A percentile compares a stretch with the other conserved stretches of the same genome.
phyloP scores from a whole-genome alignment of 2,329 filamentous ascomycete species.

The Phyllosticta capitalensis region DNA sequence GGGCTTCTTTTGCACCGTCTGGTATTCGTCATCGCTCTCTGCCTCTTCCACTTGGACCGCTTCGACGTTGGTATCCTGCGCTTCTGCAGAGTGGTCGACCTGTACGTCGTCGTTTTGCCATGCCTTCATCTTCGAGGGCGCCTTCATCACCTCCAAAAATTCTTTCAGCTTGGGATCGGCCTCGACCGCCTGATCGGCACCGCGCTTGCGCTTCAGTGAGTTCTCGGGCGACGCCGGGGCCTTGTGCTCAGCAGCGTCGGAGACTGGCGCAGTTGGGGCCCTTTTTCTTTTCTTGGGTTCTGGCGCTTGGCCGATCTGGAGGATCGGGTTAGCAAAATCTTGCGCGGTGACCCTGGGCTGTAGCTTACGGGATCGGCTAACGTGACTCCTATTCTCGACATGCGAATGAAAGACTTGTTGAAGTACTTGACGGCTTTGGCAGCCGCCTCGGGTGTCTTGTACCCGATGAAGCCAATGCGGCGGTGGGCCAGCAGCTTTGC shows the following conservation, averaged over 20 bases:
- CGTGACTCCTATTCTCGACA: slow-evolving; percentile 89
- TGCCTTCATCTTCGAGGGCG: slow-evolving; percentile 53
- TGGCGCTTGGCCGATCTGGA: slow-evolving; percentile 8
- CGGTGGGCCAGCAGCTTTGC: slow-evolving; percentile 82
- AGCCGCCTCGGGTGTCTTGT: slow-evolving; percentile 73
- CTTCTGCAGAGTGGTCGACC: slow-evolving; percentile 13
- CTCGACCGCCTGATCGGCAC: slow-evolving; percentile 39
- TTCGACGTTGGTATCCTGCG: slow-evolving; percentile 15
- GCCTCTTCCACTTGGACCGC: slow-evolving; percentile 23
- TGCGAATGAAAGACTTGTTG: slow-evolving; percentile 88
- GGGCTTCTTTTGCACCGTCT: slow-evolving; percentile 45
- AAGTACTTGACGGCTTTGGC: slow-evolving; percentile 84
- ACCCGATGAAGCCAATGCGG: slow-evolving; percentile 92
- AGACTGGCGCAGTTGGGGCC: neutral
- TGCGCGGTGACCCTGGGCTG: neutral
- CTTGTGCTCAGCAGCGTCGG: slow-evolving; percentile 15
- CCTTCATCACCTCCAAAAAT: slow-evolving; percentile 74
- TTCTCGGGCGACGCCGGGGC: neutral
- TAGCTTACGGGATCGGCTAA: slow-evolving; percentile 65
- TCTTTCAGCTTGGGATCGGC: slow-evolving; percentile 75
- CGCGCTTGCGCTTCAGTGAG: slow-evolving; percentile 59
- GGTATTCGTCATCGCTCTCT: slow-evolving; percentile 71
- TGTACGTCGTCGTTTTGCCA: slow-evolving; percentile 48
- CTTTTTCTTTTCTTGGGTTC: slow-evolving; percentile 5
- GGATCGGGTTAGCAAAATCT: slow-evolving; percentile 1